phyloP scores from a whole-genome alignment of 1,139 yeast species.

The Nakaseomyces glabratus region DNA sequence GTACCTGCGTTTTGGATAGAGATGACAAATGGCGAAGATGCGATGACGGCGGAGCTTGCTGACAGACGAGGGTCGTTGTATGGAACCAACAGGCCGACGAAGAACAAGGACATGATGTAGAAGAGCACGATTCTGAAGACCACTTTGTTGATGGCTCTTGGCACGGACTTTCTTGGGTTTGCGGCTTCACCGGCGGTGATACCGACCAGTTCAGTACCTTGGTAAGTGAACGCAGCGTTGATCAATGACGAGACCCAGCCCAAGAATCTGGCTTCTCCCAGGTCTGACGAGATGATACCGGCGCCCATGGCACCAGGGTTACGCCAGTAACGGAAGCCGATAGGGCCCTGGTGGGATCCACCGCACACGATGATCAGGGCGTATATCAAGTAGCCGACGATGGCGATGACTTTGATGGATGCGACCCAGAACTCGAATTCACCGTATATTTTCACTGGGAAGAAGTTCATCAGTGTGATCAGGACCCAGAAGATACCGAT shows the following conservation, averaged over 20 bases:
- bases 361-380: constrained; percentile 68
- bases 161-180: constrained; percentile 69
- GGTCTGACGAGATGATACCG: constrained; percentile 40
- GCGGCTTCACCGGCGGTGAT: constrained; percentile 74
- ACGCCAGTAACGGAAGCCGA: constrained; percentile 70
- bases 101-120: constrained; percentile 58
- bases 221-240: constrained; percentile 69
- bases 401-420: constrained; percentile 56
- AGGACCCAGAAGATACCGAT: constrained; percentile 61
- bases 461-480: constrained; percentile 43
- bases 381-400: constrained; percentile 60
- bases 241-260: constrained; percentile 55
- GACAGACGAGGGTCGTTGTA: constrained; percentile 44
- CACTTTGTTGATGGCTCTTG: constrained; percentile 69
- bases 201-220: constrained; percentile 68
- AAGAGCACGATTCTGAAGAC: constrained; percentile 69
- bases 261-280: constrained; percentile 44
- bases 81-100: constrained; percentile 68
- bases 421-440: constrained; percentile 66
- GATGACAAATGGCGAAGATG: constrained; percentile 71
- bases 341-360: constrained; percentile 57
- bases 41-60: constrained; percentile 35
- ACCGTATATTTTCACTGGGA: constrained; percentile 58
- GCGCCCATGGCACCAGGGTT: constrained; percentile 50
- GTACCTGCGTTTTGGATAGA: constrained; percentile 66